Conservation (phyloP, 208 protist genomes). For the Acanthamoeba culbertsoni region DNA sequence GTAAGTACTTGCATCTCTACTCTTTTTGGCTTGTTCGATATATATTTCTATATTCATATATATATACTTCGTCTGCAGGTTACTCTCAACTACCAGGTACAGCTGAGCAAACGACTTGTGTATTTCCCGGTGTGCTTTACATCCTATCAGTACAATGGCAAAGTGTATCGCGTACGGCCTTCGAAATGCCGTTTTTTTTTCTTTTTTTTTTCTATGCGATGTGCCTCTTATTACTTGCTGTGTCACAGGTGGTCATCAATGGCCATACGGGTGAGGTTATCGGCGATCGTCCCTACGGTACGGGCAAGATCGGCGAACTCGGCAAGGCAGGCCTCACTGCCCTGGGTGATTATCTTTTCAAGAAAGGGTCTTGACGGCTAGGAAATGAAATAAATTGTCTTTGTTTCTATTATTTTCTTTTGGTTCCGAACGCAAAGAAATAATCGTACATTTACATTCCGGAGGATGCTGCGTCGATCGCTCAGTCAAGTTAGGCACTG, state of each 20-base stretch:
- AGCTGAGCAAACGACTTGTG: neutral
- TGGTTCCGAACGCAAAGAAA: no score
- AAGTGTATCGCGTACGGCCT: neutral
- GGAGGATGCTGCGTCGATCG: no score
- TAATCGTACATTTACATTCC: no score
- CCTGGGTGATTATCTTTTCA: neutral
- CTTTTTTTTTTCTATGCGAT: neutral
- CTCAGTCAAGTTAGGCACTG: no score
- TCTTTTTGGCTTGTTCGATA: neutral
- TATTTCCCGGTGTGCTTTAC: conserved; percentile 8
- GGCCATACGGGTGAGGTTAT: conserved; percentile 16
- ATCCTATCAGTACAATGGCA: conserved; percentile 18
- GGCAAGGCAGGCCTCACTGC: neutral
- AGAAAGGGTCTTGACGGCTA: neutral
- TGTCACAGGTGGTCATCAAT: conserved; percentile 23
- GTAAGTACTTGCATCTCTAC: neutral
- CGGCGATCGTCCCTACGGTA: conserved; percentile 16
- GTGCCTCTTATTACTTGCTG: no score
- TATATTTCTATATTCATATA: neutral
- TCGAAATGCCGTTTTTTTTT: neutral
- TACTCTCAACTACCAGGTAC: neutral
- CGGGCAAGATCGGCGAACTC: neutral
- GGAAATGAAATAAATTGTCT: neutral
- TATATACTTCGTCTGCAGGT: neutral
- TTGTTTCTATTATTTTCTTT: no score